Evolutionary conservation across 495 filamentous ascomycete species (phyloP).

Genomic region (Hyaloscypha bicolor): DNA sequence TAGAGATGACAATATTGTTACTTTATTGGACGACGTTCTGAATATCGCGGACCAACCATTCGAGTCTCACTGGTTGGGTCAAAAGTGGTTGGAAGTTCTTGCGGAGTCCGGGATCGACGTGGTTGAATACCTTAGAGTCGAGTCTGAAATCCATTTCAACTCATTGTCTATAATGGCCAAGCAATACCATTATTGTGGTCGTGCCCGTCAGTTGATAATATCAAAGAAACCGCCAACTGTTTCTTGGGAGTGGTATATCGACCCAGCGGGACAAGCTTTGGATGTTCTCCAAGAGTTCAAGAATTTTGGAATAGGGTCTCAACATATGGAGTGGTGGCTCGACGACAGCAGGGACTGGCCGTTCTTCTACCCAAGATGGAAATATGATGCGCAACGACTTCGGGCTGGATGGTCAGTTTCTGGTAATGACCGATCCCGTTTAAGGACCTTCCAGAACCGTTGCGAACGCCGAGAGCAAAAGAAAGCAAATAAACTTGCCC

Average conservation of each 20-base stretch:
- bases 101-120: not conserved
- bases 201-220: not conserved
- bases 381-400: too few species aligned
- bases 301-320: not conserved
- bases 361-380: too few species aligned
- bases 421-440: too few species aligned
- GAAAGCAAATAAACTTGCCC: slow-evolving; percentile 11
- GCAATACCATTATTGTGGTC: not conserved
- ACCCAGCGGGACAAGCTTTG: not conserved
- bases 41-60: not conserved
- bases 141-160: not conserved
- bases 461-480: slow-evolving; percentile 2
- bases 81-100: not conserved
- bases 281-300: slow-evolving; percentile 19
- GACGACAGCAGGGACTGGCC: not conserved
- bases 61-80: not conserved
- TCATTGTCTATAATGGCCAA: too few species aligned
- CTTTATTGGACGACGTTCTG: not conserved
- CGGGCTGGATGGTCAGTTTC: too few species aligned
- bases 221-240: not conserved
- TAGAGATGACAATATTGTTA: not conserved
- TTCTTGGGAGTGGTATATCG: slow-evolving; percentile 19
- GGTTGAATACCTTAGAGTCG: not conserved
- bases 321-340: not conserved
- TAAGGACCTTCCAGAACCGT: too few species aligned